Conservation (phyloP, 305 asterid species). For the Fraxinus sp. region DNA sequence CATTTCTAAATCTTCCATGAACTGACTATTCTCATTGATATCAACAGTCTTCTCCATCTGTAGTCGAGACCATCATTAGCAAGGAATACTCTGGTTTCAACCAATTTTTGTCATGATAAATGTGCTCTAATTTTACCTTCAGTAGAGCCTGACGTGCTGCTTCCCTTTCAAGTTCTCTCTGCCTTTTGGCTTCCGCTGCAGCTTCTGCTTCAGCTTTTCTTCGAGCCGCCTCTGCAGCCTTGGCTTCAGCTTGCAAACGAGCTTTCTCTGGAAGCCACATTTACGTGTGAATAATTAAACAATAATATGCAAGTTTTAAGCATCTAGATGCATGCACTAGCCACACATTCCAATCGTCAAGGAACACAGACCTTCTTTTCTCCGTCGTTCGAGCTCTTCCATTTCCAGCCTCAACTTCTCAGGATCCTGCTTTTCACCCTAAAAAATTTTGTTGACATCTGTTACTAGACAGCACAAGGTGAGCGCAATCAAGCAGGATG, state of each 20-base stretch:
- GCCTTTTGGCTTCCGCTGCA: conserved; percentile 58
- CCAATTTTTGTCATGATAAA: background rate
- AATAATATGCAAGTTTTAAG: background rate
- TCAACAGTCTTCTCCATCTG: conserved; percentile 88
- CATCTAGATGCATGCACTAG: background rate
- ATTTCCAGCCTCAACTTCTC: conserved; percentile 62
- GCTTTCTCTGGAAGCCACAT: conserved; percentile 53
- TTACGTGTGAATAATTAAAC: background rate
- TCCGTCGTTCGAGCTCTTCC: conserved; percentile 69
- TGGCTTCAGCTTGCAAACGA: conserved; percentile 76
- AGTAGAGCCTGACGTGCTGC: conserved; percentile 80
- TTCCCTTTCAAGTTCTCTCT: conserved; percentile 76
- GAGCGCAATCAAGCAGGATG: conserved; percentile 8
- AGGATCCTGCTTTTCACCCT: conserved; percentile 61
- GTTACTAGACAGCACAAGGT: background rate
- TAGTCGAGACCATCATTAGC: conserved; percentile 1
- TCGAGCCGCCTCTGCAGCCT: conserved; percentile 69
- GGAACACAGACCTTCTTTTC: conserved; percentile 57
- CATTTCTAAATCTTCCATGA: conserved; percentile 71
- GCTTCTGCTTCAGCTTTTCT: conserved; percentile 65
- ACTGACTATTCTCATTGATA: conserved; percentile 62
- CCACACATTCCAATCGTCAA: background rate
- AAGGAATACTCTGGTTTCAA: background rate
- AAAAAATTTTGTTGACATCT: conserved; percentile 22
- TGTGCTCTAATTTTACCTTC: conserved; percentile 44